Evolutionary conservation across 345 rosid genomes (phyloP).

Genomic region (Mercurialis annua): DNA sequence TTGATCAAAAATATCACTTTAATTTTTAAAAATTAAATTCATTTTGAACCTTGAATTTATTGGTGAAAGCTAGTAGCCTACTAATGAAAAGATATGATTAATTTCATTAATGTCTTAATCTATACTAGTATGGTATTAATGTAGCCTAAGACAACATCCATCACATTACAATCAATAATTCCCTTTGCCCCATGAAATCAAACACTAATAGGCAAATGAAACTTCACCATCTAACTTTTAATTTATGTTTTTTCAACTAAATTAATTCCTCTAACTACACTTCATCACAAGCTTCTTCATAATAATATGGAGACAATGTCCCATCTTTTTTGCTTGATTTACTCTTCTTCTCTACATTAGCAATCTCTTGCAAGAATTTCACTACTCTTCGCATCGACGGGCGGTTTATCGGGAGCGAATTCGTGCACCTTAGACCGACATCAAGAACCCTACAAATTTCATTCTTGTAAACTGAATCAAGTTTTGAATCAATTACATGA

Average conservation of each 20-base stretch:
- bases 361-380: conserved; percentile 77
- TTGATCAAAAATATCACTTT: no score
- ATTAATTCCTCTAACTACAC: conserved; percentile 16
- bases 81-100: no score
- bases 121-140: conserved; percentile 10
- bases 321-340: conserved; percentile 43
- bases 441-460: conserved; percentile 63
- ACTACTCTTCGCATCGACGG: conserved; percentile 93
- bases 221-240: background rate
- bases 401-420: conserved; percentile 68
- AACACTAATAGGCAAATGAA: background rate
- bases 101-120: conserved; percentile 22
- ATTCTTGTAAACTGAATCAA: conserved; percentile 44
- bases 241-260: background rate
- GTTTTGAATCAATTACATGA: conserved; percentile 57
- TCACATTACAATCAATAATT: background rate
- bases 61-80: no score
- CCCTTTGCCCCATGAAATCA: conserved; percentile 11
- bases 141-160: conserved; percentile 7
- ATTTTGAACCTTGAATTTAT: no score
- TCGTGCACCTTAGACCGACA: conserved; percentile 70
- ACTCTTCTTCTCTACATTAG: conserved; percentile 25
- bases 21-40: no score
- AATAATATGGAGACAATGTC: conserved; percentile 64
- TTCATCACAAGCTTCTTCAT: conserved; percentile 41